These are phyloP conservation scores for Diospyros lotus DNA, from an alignment of 148 eudicot species.

Conservation along the genomic window DNA sequence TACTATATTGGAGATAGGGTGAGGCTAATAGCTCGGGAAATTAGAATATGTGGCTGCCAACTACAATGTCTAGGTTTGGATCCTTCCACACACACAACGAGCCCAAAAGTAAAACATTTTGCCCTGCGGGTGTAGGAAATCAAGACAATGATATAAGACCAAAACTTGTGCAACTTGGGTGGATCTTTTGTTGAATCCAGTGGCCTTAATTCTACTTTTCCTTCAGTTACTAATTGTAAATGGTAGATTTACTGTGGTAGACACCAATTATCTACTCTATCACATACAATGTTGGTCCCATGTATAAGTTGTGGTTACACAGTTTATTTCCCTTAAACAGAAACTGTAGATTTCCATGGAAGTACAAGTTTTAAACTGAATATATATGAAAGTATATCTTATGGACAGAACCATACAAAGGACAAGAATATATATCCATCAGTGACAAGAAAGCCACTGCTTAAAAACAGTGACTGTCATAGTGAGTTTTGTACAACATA, in stretches of 20 bases:
- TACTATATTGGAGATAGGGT: too few species aligned
- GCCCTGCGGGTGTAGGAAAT: too few species aligned
- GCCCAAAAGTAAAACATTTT: too few species aligned
- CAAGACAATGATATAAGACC: too few species aligned
- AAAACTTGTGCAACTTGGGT: too few species aligned
- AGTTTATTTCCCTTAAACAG: not conserved
- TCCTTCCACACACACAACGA: too few species aligned
- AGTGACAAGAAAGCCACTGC: not conserved
- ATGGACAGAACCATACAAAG: not conserved
- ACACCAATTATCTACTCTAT: not conserved
- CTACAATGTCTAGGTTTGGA: too few species aligned
- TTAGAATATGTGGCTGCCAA: too few species aligned
- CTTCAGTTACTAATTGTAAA: too few species aligned
- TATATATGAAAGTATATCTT: not conserved
- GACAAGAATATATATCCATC: not conserved
- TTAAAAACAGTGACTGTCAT: not conserved
- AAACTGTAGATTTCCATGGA: not conserved
- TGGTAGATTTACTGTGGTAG: not conserved
- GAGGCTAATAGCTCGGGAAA: too few species aligned
- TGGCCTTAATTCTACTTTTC: too few species aligned
- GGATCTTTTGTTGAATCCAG: too few species aligned
- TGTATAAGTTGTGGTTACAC: not conserved
- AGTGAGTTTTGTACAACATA: not conserved
- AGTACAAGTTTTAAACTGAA: not conserved
- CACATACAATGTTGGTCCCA: not conserved